These are phyloP conservation scores for Metschnikowia cubensis DNA, from an alignment of 805 yeast species.

Conservation along the genomic window DNA sequence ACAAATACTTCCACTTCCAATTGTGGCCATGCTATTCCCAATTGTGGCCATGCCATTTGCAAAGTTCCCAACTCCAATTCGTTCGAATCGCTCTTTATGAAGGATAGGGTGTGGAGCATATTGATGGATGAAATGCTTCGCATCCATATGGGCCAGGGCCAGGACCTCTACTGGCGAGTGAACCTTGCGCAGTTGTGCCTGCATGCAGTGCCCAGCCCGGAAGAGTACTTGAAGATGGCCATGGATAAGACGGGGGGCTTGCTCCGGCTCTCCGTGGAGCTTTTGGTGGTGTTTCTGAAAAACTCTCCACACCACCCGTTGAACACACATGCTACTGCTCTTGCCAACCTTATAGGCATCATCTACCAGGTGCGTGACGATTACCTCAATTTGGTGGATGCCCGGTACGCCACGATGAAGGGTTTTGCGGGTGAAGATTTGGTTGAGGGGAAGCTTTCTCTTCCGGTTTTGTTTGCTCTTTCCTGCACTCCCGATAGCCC, in stretches of 20 bases:
- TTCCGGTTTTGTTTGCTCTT: slow-evolving; percentile 68
- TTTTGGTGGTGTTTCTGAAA: slow-evolving; percentile 43
- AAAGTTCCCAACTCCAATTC: no score
- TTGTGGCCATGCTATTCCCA: no score
- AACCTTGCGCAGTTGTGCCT: slow-evolving; percentile 14
- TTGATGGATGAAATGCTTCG: slow-evolving; percentile 72
- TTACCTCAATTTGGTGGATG: slow-evolving; percentile 61
- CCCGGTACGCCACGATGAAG: slow-evolving; percentile 58
- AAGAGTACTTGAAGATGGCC: slow-evolving; percentile 72
- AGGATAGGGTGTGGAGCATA: slow-evolving; percentile 25
- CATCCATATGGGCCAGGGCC: slow-evolving; percentile 85
- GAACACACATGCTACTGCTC: slow-evolving; percentile 34
- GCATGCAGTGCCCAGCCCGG: slow-evolving; percentile 23
- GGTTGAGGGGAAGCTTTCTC: slow-evolving; percentile 84
- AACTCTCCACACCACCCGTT: not conserved
- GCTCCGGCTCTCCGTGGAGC: slow-evolving; percentile 65
- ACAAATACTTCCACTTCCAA: no score
- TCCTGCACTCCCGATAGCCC: slow-evolving; percentile 13
- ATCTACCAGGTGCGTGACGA: slow-evolving; percentile 87
- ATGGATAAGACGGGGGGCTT: slow-evolving; percentile 85
- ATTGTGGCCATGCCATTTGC: no score
- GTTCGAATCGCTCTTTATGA: not conserved
- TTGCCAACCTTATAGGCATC: slow-evolving; percentile 76
- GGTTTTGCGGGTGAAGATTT: slow-evolving; percentile 72
- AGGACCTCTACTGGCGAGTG: slow-evolving; percentile 88